Evolutionary conservation across 805 yeast species (phyloP), one percentile per base, ranked within the genome.

Genomic region (Debaryomyces hansenii): DNA sequence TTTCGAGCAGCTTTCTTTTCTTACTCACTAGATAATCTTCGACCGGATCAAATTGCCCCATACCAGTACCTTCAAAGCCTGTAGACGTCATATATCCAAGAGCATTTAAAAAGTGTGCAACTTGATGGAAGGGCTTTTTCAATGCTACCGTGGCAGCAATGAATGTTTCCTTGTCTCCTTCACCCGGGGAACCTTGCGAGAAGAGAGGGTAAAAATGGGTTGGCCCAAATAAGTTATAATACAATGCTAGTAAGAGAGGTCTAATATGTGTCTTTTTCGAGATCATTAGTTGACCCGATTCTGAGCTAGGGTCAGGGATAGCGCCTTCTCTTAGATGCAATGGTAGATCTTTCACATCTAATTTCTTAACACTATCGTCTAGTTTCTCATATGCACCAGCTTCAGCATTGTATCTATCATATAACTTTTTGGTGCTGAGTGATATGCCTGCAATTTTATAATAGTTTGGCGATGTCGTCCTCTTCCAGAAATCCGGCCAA

Each of bases 401-500:
- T 10, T 54, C 49, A 46, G 70, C 76, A 42, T 62, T 56, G 47
- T 72, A 72, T 37, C 58, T 57, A 2, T 70, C 72, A 24, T 60
- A 52, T n/a, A 65, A 57, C 15, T 63, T 53, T 2, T 51, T 49
- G 28, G 55, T 51, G 43, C 71, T 62, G 15, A 70, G 42, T 0
- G 54, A 47, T 20, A 82, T 69, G 2, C 82, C 87, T 0, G 88
- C 88, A 52, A 89, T 82, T 27, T 80, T 78, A 63, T 85, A 89
- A 56, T 78, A 85, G 33, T 69, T 67, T 5, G 96, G 96, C 1
- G 87, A 79, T 1, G 91, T 87, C 5, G 91, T 82, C 53, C 96
- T 76, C 63, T 84, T 79, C 96, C 96, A 89, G 63, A 83, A 89
- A 64, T 89, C 96, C 1, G 96, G 95, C 92, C 95, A 89, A 2